phyloP scores from a whole-genome alignment of 148 eudicot species.

The Rhododendron mucronatum region DNA sequence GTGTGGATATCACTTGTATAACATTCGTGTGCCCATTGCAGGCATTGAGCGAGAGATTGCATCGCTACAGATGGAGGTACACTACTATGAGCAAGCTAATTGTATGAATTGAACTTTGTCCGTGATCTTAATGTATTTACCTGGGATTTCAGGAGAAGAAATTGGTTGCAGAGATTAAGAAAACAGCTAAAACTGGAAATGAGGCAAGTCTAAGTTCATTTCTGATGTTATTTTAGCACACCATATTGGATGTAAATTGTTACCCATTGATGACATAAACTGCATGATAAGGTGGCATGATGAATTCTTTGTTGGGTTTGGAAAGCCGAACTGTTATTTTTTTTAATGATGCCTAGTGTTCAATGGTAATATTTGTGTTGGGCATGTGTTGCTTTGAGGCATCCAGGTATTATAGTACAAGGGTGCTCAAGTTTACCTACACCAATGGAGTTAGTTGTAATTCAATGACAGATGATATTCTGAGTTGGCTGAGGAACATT shows the following conservation, averaged over 20 bases:
- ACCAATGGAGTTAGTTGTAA: not conserved
- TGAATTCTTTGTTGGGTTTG: not conserved
- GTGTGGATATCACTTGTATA: not conserved
- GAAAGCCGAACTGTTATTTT: not conserved
- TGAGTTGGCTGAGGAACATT: not conserved
- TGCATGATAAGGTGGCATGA: not conserved
- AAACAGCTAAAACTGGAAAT: slow-evolving; percentile 71
- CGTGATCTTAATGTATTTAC: not conserved
- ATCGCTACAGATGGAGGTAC: slow-evolving; percentile 63
- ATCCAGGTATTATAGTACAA: not conserved
- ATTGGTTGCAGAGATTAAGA: slow-evolving; percentile 75
- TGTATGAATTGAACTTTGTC: not conserved
- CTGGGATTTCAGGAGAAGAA: slow-evolving; percentile 47
- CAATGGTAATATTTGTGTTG: not conserved
- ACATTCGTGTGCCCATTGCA: slow-evolving; percentile 13
- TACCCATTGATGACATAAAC: not conserved
- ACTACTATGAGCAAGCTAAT: slow-evolving; percentile 5
- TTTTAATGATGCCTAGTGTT: not conserved
- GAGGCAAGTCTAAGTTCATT: slow-evolving; percentile 40
- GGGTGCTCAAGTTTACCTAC: not conserved
- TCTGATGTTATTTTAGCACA: slow-evolving; percentile 2
- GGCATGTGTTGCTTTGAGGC: not conserved
- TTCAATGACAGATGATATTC: not conserved
- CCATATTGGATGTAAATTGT: not conserved
- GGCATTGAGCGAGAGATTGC: slow-evolving; percentile 71